These are phyloP conservation scores for Dendrobium nobile DNA, from an alignment of 106 monocot species.

Conservation along the genomic window DNA sequence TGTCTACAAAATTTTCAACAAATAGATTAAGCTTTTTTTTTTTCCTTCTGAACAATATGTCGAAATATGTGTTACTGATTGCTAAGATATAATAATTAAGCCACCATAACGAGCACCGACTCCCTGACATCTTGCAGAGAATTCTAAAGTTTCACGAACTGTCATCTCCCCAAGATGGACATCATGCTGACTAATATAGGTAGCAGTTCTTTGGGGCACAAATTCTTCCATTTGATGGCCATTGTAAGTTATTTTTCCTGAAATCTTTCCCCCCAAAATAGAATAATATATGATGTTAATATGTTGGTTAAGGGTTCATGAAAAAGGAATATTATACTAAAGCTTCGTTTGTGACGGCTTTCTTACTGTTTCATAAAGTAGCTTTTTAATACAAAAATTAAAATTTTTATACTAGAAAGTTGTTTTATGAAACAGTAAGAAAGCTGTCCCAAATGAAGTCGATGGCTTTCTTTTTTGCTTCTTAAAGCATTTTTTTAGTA, in stretches of 20 bases:
- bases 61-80: neutral
- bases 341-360: too few relatives aligned
- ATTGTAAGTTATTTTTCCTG: constrained; percentile 9
- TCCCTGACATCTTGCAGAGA: constrained; percentile 14
- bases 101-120: constrained; percentile 7
- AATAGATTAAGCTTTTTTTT: neutral
- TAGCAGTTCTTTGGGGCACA: constrained; percentile 8
- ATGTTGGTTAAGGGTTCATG: neutral
- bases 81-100: neutral
- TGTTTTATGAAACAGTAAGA: too few relatives aligned
- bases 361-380: too few relatives aligned
- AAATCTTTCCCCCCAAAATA: neutral
- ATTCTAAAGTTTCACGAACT: constrained; percentile 5
- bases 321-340: neutral
- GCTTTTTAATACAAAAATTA: too few relatives aligned
- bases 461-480: too few relatives aligned
- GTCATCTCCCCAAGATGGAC: constrained; percentile 10
- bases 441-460: too few relatives aligned
- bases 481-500: too few relatives aligned
- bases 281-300: neutral
- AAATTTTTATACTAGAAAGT: too few relatives aligned
- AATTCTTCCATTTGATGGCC: constrained; percentile 6
- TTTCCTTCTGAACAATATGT: neutral
- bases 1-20: neutral
- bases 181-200: constrained; percentile 5